These are phyloP conservation scores for Ashbya aceris DNA, from an alignment of 1,139 yeast genomes.

Conservation along the genomic window DNA sequence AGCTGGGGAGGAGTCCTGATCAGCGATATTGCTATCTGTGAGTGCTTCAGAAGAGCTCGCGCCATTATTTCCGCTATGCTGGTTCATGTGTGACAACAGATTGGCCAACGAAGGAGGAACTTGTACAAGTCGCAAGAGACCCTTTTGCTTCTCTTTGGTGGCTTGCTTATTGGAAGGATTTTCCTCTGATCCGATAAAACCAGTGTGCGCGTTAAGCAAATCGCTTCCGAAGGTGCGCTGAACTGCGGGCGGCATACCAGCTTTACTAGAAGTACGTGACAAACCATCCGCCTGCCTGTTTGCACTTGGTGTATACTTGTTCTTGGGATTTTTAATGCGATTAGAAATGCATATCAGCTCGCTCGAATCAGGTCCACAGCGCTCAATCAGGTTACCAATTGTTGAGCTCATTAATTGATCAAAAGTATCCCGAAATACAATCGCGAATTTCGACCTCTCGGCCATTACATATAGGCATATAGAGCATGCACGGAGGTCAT, in stretches of 20 bases:
- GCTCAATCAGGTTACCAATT: constrained; percentile 41
- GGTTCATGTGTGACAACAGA: constrained; percentile 26
- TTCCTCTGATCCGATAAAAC: constrained; percentile 27
- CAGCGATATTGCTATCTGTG: too few relatives aligned
- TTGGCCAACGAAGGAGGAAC: constrained; percentile 45
- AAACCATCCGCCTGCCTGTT: too few relatives aligned
- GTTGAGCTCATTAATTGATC: constrained; percentile 54
- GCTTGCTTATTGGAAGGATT: constrained; percentile 41
- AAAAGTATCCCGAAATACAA: constrained; percentile 50
- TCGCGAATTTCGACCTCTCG: constrained; percentile 50
- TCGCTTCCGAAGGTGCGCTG: constrained; percentile 34
- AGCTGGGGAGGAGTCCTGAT: too few relatives aligned
- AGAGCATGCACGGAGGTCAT: constrained; percentile 51
- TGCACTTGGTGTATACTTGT: too few relatives aligned
- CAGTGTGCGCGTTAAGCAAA: constrained; percentile 25
- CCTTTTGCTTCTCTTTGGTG: constrained; percentile 37
- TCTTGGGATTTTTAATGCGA: constrained; percentile 13
- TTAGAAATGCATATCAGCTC: constrained; percentile 34
- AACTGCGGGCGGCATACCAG: constrained; percentile 49
- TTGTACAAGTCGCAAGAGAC: constrained; percentile 37
- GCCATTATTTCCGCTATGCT: background rate
- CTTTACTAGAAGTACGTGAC: constrained; percentile 6
- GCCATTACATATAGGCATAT: constrained; percentile 51
- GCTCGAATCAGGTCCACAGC: constrained; percentile 49
- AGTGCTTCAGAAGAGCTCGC: background rate